Evolutionary conservation across 1,284 basidiomycete genomes (phyloP), one percentile per base, ranked within the genome.

Genomic region (Ustilago nuda): DNA sequence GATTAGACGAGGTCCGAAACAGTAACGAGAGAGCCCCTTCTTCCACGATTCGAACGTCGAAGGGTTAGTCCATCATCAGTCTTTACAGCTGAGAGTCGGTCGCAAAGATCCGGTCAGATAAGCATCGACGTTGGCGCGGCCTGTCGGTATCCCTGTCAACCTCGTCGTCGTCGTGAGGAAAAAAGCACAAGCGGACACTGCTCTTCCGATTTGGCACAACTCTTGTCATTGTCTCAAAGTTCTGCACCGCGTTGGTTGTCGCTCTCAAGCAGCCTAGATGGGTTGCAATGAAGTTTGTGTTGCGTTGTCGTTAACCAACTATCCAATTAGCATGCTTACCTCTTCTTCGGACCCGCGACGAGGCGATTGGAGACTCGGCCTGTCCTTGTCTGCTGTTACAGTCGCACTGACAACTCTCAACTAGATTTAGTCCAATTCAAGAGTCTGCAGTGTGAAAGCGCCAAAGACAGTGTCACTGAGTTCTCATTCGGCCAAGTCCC

Each of bases 111-210:
- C n/a, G 43, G 17, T 19, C 43, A 45, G 43, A 45, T 45, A n/a
- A 45, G 43, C 43, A 3, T 19, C 17, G 8, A 15, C 43, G 23
- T 45, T n/a, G n/a, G 43, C 43, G 19, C 19, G 3, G 19, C 7
- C 17, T 45, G 43, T 45, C n/a, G n/a, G 43, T 19, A 19, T 45
- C n/a, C n/a, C 43, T 45, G 39, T 45, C n/a, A 9, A n/a, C 43
- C 7, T 23, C 43, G 43, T 45, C 43, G 43, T 45, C 43, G 43
- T 45, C 43, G 43, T 45, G 43, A n/a, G n/a, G n/a, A 45, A 45
- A 45, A 45, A 19, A 15, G 43, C 36, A 45, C 43, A 45, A 8
- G 43, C 43, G 43, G 43, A 17, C 7, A 8, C 43, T 45, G 7
- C 43, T 19, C 43, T 15, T 15, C 39, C 11, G 39, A 41, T 11